These are phyloP conservation scores for Neoboletus subvelutipes DNA, from an alignment of 768 basidiomycete species.

Conservation along the genomic window DNA sequence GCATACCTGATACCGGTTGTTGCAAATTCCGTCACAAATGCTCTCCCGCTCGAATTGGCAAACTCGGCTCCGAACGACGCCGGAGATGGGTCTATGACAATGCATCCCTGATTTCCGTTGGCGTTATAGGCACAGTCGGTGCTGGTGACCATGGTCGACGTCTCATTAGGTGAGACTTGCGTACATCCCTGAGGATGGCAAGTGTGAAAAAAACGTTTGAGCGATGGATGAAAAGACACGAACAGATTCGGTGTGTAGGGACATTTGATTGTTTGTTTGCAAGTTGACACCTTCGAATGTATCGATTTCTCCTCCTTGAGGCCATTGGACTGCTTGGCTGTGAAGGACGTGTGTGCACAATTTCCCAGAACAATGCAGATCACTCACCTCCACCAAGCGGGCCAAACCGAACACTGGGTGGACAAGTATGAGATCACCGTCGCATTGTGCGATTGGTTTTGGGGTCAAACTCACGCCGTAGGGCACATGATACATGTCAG, in stretches of 20 bases:
- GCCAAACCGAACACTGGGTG: conserved; percentile 68
- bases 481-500: conserved; percentile 64
- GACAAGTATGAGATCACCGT: conserved; percentile 4
- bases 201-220: not conserved
- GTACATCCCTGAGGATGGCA: conserved; percentile 45
- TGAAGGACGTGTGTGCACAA: not conserved
- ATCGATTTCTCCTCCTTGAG: conserved; percentile 70
- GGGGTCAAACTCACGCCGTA: conserved; percentile 48
- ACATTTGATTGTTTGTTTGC: conserved; percentile 63
- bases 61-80: conserved; percentile 67
- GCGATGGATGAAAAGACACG: conserved; percentile 10
- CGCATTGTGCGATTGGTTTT: not conserved
- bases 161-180: conserved; percentile 47
- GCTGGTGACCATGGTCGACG: conserved; percentile 51
- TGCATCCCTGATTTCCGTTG: conserved; percentile 65
- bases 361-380: not conserved
- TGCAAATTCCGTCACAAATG: conserved; percentile 74
- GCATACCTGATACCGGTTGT: conserved; percentile 62
- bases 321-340: conserved; percentile 59
- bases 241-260: conserved; percentile 66
- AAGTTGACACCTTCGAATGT: conserved; percentile 82
- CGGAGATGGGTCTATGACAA: conserved; percentile 52
- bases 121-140: conserved; percentile 59
- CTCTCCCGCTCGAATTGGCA: conserved; percentile 64
- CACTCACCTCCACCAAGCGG: conserved; percentile 51